Conservation (phyloP, 2,329 filamentous ascomycete species). For the Fusarium caatingaense region DNA sequence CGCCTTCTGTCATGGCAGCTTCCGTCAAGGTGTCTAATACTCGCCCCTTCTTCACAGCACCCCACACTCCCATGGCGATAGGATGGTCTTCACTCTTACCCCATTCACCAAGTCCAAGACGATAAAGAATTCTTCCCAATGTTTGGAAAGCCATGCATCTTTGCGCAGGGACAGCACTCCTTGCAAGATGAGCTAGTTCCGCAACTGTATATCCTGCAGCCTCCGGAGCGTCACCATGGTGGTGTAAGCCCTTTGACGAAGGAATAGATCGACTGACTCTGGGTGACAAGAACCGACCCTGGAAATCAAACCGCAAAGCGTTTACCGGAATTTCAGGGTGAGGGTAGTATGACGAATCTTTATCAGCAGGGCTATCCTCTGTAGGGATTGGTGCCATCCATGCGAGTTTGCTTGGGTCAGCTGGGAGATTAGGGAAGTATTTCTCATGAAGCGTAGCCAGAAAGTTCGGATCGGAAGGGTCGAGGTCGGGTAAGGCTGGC, state of each 20-base stretch:
- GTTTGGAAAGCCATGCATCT: constrained; percentile 93
- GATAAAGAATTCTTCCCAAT: constrained; percentile 84
- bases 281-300: constrained; percentile 82
- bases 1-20: constrained; percentile 75
- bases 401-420: constrained; percentile 85
- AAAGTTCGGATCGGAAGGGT: constrained; percentile 86
- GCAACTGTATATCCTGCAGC: constrained; percentile 93
- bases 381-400: constrained; percentile 87
- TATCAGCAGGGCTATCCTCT: constrained; percentile 71
- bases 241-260: constrained; percentile 83
- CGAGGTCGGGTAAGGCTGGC: constrained; percentile 73
- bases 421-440: constrained; percentile 90
- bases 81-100: constrained; percentile 68
- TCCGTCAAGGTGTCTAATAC: constrained; percentile 81
- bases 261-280: constrained; percentile 79
- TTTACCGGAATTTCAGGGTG: constrained; percentile 77
- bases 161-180: constrained; percentile 86
- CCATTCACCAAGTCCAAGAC: constrained; percentile 79
- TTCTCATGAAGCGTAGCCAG: constrained; percentile 86
- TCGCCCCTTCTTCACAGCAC: constrained; percentile 77
- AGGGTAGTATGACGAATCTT: constrained; percentile 84
- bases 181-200: constrained; percentile 83
- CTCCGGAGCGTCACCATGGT: constrained; percentile 92
- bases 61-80: constrained; percentile 85
- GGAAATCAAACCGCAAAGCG: constrained; percentile 89